Base-by-base conservation (phyloP, 176 grass and related monocot genomes). In the Saccharum spontaneum region DNA sequence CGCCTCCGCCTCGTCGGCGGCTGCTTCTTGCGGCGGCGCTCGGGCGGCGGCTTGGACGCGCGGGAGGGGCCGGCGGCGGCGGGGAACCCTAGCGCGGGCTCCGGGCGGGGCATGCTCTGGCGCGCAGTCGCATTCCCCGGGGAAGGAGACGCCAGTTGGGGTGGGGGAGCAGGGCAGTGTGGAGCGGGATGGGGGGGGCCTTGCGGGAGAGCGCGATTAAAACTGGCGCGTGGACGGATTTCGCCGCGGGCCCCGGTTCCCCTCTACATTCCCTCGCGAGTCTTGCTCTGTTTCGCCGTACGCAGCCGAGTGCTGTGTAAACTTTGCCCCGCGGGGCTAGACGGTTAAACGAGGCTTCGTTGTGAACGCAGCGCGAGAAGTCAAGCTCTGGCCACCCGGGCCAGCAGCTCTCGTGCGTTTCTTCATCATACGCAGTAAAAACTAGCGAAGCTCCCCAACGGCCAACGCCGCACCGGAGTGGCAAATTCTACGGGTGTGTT, bases 41-140 rank as follows among this genome's bases (percentile, higher is more conserved):
- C 79, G 46, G 80, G 38, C 52, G 55, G 55, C 4, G 69, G 64
- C 28, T 69, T 45, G 40, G 55, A 20, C 24, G 36, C 31, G 36
- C 36, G 6, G 45, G 40, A 17, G 8, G 39, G n/a, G 72, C 26
- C 68, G 75, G 46, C 1, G 30, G 71, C 26, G 16, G 62, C 5
- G 65, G 70, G 80, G 81, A 92, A 82, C 77, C 83, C 86, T 88
- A 91, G 86, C 82, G 13, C 82, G 50, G 82, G 90, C 63, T 90
- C 90, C 44, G 85, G 82, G 85, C 83, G 85, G 3, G 82, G 85
- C 93, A 92, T 94, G 83, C 23, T 57, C 83, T 66, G 18, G 63
- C 79, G 63, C 83, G 63, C 79, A 13, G 67, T 79, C 57, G 85
- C 90, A 88, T 92, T 94, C 85, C 84, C 87, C 87, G 88, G 86